Percentiles rank a stretch among this genome's conserved stretches.
These are phyloP conservation scores for Penicillium sp. DNA, from an alignment of 2,329 filamentous ascomycete species.

Conservation along the genomic window DNA sequence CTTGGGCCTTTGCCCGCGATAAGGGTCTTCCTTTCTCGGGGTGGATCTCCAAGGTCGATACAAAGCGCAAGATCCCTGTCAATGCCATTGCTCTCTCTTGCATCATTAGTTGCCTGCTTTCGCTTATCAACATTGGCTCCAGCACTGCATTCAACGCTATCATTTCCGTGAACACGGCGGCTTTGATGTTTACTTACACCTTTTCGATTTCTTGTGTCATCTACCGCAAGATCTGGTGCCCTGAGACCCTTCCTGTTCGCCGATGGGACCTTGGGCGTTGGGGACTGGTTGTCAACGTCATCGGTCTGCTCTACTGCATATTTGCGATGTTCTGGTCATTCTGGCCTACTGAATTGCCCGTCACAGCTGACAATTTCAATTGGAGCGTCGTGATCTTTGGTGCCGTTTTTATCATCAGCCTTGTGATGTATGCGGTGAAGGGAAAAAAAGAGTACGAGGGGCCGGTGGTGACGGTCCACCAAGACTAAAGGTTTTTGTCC, in stretches of 20 bases:
- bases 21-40: slow-evolving; percentile 43
- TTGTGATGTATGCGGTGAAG: slow-evolving; percentile 38
- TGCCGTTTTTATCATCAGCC: slow-evolving; percentile 40
- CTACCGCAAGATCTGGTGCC: slow-evolving; percentile 39
- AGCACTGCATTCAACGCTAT: slow-evolving; percentile 54
- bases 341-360: slow-evolving; percentile 44
- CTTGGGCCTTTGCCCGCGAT: slow-evolving; percentile 47
- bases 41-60: slow-evolving; percentile 41
- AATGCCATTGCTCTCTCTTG: slow-evolving; percentile 38
- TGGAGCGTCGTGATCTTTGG: slow-evolving; percentile 50
- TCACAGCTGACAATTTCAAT: slow-evolving; percentile 48
- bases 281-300: slow-evolving; percentile 48
- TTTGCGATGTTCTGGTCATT: slow-evolving; percentile 50
- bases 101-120: slow-evolving; percentile 37
- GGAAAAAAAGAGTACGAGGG: slow-evolving; percentile 37
- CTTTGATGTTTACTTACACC: slow-evolving; percentile 52
- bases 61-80: slow-evolving; percentile 42
- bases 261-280: slow-evolving; percentile 46
- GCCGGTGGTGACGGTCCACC: slow-evolving; percentile 23
- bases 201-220: slow-evolving; percentile 50
- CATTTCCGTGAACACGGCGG: slow-evolving; percentile 49
- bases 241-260: slow-evolving; percentile 37
- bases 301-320: slow-evolving; percentile 44
- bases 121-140: slow-evolving; percentile 55
- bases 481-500: background rate